Percentiles rank a stretch among this genome's conserved stretches.
Evolutionary conservation across 2,329 filamentous ascomycete genomes (phyloP).

Genomic region (Tolypocladium tundrense): DNA sequence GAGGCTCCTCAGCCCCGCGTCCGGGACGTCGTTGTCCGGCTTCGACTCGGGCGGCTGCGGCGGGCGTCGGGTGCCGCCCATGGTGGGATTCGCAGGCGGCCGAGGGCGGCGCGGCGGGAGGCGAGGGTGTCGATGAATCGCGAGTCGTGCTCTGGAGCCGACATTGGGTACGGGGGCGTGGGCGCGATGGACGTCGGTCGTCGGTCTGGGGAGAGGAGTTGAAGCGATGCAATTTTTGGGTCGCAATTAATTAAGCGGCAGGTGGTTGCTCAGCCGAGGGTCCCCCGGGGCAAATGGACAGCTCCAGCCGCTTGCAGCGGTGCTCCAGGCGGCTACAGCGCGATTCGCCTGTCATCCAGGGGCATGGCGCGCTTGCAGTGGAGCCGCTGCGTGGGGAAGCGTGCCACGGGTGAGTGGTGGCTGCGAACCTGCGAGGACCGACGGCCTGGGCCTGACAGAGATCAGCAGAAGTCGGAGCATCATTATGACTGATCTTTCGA

Average conservation of each 20-base stretch:
- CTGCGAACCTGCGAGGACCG: no score
- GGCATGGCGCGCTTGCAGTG: neutral
- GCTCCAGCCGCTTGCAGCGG: neutral
- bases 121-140: conserved; percentile 4
- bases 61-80: conserved; percentile 22
- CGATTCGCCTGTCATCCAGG: neutral
- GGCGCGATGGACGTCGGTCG: neutral
- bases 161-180: conserved; percentile 6
- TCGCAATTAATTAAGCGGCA: neutral
- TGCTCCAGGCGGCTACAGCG: neutral
- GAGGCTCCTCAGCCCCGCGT: conserved; percentile 71
- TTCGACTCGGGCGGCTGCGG: conserved; percentile 10
- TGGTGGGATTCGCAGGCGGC: conserved; percentile 9
- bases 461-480: no score
- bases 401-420: no score
- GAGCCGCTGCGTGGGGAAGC: neutral
- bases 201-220: neutral
- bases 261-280: neutral
- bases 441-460: no score
- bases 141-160: conserved; percentile 4
- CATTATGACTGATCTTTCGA: no score
- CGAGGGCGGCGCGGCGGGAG: conserved; percentile 3
- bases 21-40: conserved; percentile 25
- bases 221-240: neutral
- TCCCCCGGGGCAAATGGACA: neutral